A percentile compares a stretch with the other conserved stretches of the same genome.
These are phyloP conservation scores for Talaromyces nanjingensis DNA, from an alignment of 495 filamentous ascomycete genomes.

Conservation along the genomic window DNA sequence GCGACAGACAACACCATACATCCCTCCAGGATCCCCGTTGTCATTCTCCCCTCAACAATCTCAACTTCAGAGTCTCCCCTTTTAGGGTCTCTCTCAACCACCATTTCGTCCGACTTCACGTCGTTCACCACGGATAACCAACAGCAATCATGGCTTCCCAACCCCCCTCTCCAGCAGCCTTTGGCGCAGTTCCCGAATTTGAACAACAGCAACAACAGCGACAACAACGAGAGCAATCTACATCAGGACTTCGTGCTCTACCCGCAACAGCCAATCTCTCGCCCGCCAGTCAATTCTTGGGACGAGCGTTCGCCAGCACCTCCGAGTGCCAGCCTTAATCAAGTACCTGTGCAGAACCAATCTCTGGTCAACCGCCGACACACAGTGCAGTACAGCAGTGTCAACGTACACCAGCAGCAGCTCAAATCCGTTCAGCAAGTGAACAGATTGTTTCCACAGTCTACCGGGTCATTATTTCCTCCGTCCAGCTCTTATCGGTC, in stretches of 20 bases:
- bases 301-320: slow-evolving; percentile 30
- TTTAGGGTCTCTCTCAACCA: slow-evolving; percentile 36
- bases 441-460: slow-evolving; percentile 30
- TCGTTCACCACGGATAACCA: slow-evolving; percentile 60
- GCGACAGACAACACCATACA: slow-evolving; percentile 44
- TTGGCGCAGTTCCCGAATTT: slow-evolving; percentile 32
- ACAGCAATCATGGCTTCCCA: slow-evolving; percentile 57
- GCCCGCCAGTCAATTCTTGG: slow-evolving; percentile 27
- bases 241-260: slow-evolving; percentile 44
- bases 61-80: slow-evolving; percentile 39
- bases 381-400: slow-evolving; percentile 5
- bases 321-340: slow-evolving; percentile 34
- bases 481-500: slow-evolving; percentile 39
- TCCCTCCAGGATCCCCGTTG: slow-evolving; percentile 29
- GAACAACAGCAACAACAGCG: slow-evolving; percentile 20
- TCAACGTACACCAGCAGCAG: slow-evolving; percentile 10
- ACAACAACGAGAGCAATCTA: slow-evolving; percentile 18
- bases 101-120: slow-evolving; percentile 43
- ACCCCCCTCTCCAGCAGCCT: slow-evolving; percentile 41
- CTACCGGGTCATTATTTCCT: slow-evolving; percentile 21
- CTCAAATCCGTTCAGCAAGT: slow-evolving; percentile 23
- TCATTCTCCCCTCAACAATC: slow-evolving; percentile 29
- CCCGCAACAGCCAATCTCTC: slow-evolving; percentile 19
- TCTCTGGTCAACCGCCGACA: slow-evolving; percentile 10
- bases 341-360: not conserved